A percentile compares a stretch with the other conserved stretches of the same genome.
These are phyloP conservation scores for Gaeumannomyces sp. DNA, from an alignment of 2,329 filamentous ascomycete genomes.

Conservation along the genomic window DNA sequence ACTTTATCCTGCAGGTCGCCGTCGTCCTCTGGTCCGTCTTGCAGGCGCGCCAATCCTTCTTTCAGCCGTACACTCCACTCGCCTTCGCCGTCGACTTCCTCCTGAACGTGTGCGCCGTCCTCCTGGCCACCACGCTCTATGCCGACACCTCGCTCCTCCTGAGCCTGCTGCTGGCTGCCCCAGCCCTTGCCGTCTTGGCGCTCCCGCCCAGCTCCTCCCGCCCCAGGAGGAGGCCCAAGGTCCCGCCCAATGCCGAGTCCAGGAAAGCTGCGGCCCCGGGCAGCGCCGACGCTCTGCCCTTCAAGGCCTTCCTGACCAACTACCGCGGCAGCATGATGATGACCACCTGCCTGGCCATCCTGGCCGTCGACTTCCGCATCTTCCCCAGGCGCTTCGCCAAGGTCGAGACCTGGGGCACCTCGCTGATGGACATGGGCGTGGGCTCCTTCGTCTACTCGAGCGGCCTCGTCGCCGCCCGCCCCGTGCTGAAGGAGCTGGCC, in stretches of 20 bases:
- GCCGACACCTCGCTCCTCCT: conserved; percentile 68
- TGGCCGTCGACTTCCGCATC: conserved; percentile 92
- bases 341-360: conserved; percentile 80
- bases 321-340: conserved; percentile 92
- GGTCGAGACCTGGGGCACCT: conserved; percentile 98
- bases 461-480: conserved; percentile 81
- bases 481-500: conserved; percentile 65
- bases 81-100: conserved; percentile 75
- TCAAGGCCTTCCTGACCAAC: conserved; percentile 86
- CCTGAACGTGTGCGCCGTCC: conserved; percentile 74
- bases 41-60: conserved; percentile 78
- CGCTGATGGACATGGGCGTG: conserved; percentile 96
- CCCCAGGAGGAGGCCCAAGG: conserved; percentile 42
- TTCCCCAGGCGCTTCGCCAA: conserved; percentile 96
- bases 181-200: conserved; percentile 57
- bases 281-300: conserved; percentile 50
- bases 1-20: conserved; percentile 53
- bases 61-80: conserved; percentile 64
- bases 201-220: conserved; percentile 38
- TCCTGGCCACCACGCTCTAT: conserved; percentile 85
- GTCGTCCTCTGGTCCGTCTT: conserved; percentile 83
- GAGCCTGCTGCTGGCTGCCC: conserved; percentile 65
- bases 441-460: conserved; percentile 96
- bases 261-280: conserved; percentile 22
- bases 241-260: conserved; percentile 31